Evolutionary conservation across 1,284 basidiomycete genomes (phyloP).

Genomic region (Irpex sp.): DNA sequence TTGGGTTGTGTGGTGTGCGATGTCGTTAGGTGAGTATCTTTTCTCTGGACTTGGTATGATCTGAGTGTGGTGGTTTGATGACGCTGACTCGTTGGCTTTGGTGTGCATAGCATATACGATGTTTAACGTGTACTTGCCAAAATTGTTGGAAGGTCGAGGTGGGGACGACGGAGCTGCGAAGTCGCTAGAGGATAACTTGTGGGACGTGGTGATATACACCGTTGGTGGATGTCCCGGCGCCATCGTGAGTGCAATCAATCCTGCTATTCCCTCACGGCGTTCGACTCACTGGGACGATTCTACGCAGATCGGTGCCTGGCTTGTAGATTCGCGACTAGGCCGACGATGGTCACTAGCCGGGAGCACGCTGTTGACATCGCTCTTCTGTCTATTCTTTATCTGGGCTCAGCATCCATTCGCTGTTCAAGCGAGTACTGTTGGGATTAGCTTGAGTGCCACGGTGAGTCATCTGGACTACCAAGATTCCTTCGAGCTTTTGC

Average conservation of each 20-base stretch:
- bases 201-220: slow-evolving; percentile 82
- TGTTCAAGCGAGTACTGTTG: slow-evolving; percentile 75
- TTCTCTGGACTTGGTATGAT: too few relatives aligned
- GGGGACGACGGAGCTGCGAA: slow-evolving; percentile 35
- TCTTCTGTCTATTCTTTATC: slow-evolving; percentile 77
- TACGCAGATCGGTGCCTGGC: slow-evolving; percentile 79
- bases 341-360: slow-evolving; percentile 76
- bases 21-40: slow-evolving; percentile 67
- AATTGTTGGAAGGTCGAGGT: slow-evolving; percentile 68
- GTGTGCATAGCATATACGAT: slow-evolving; percentile 74
- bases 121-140: slow-evolving; percentile 96
- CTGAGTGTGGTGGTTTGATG: too few relatives aligned
- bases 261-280: not conserved
- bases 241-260: slow-evolving; percentile 47
- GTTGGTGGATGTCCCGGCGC: slow-evolving; percentile 87
- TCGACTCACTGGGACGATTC: slow-evolving; percentile 1
- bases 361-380: slow-evolving; percentile 78
- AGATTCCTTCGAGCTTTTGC: not conserved
- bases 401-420: slow-evolving; percentile 57
- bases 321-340: slow-evolving; percentile 80
- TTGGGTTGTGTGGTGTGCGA: slow-evolving; percentile 81
- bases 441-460: slow-evolving; percentile 80
- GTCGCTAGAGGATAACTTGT: slow-evolving; percentile 62
- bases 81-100: not conserved
- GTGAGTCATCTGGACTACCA: slow-evolving; percentile 34